Base-by-base conservation (phyloP, 768 basidiomycete genomes). In the Tricholomella constricta region DNA sequence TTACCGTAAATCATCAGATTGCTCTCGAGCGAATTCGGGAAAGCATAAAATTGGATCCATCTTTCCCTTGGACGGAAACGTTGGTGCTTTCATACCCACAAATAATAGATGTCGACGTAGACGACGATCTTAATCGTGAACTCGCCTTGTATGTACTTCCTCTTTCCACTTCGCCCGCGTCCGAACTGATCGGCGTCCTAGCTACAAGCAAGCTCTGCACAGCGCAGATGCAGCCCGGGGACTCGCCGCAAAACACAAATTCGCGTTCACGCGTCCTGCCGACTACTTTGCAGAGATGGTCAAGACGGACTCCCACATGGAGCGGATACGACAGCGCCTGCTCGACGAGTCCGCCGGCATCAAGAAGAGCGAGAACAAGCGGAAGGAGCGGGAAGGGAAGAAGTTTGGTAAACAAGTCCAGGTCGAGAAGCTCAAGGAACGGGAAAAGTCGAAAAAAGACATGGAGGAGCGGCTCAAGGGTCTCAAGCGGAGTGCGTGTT, bases 211-310 rank as follows among this genome's bases (percentile, higher is more conserved):
- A 72, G 94, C 95, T 4, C 76, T 98, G 0, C 86, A 94, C 55
- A 74, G 85, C 35, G 94, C 88, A n/a, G 82, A 86, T 48, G 71
- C 79, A 23, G 94, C 94, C 2, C 85, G 83, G 46, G 65, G 78
- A 2, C 82, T 94, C n/a, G 91, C 91, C n/a, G 72, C 79, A 11
- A 86, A 90, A 62, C 80, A 86, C 67, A 81, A 84, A 20, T 75
- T 94, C 54, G 86, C 94, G 0, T 98, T 97, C 72, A 89, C 91
- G 9, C 88, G 96, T 12, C 97, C 97, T 0, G 62, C 83, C 0
- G 96, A 98, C 71, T 98, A 94, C 69, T 98, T 96, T 59, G 96
- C 96, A 20, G 96, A 98, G 73, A 98, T 98, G 96, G 89, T 98
- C 60, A 98, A 98, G 71, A 88, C 86, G 27, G 97, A 99, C 62